These are phyloP conservation scores for Pneumocystis wakefieldiae DNA, from an alignment of 1,139 yeast genomes.

Conservation along the genomic window DNA sequence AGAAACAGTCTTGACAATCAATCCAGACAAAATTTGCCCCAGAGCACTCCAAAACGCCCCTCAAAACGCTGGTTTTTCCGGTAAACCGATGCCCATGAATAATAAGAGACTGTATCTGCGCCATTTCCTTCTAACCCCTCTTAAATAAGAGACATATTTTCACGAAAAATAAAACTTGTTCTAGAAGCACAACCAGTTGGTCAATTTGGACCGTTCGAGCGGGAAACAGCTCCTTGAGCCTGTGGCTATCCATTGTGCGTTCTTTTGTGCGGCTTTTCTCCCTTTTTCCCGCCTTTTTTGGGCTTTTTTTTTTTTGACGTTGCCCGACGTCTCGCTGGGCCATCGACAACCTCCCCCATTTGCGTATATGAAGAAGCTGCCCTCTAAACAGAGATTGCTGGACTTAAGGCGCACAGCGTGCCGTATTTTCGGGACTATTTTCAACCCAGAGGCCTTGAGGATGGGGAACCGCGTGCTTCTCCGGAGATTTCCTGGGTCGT, in stretches of 20 bases:
- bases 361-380: not conserved
- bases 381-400: constrained; percentile 14
- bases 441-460: constrained; percentile 14
- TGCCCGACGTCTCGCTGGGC: no score
- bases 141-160: not conserved
- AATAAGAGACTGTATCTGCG: not conserved
- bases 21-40: not conserved
- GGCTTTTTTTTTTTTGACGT: not conserved
- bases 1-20: not conserved
- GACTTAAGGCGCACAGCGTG: constrained; percentile 14
- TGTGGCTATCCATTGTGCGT: not conserved
- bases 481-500: constrained; percentile 15
- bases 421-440: constrained; percentile 15
- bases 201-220: not conserved
- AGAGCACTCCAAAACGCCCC: not conserved
- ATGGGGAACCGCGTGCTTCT: constrained; percentile 18
- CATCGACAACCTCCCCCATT: no score
- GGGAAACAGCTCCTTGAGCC: not conserved
- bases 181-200: not conserved
- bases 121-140: not conserved
- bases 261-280: not conserved
- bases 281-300: no score
- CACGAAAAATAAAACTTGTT: not conserved
- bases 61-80: not conserved
- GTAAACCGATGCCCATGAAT: not conserved